Base-by-base conservation (phyloP, 148 eudicot species). In the Vaccinium vitisidaea region DNA sequence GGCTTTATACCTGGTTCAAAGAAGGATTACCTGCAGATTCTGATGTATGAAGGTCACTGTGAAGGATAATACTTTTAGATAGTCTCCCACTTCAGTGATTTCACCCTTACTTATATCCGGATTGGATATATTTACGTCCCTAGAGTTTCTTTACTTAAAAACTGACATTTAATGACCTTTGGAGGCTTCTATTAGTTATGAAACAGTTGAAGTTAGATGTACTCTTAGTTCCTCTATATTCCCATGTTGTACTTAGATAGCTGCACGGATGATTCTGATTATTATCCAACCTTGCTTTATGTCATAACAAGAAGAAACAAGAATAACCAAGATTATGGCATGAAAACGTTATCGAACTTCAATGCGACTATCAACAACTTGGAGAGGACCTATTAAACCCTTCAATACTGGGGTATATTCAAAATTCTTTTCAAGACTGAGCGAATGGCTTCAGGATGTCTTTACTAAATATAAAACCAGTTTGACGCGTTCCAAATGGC, bases 1-100 rank as follows among this genome's bases (percentile, higher is more conserved):
- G 99, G 18, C 92, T 97, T 25, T 94, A 92, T 86, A 90, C 85
- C 30, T 95, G 99, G 99, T 90, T 86, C 59, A 97, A 95, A 86
- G 92, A 92, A 90, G 98, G 82, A 16, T 85, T 97, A 84, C 99
- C 99, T 16, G 16, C 85, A 83, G 98, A 14, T 54, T 84, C 95
- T 80, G 95, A 94, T 79, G 90, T 91, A 84, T 89, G 87, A 84
- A 77, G 79, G 23, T 53, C 65, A 11, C 9, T 50, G 43, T 52
- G 21, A 80, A 11, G 52, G 49, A 21, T 36, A 49, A 16, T 27
- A 49, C 83, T 82, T 67, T 53, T 81, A n/a, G 15, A 52, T 82
- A 30, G 58, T 18, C 58, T 27, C 78, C n/a, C 4, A 32, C 39
- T 36, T 36, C 39, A 36, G 39, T 36, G 39, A 50, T 82, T 48